Evolutionary conservation across 2,329 filamentous ascomycete genomes (phyloP), one percentile per base, ranked within the genome.

Genomic region (Penicillium griseofulvum): DNA sequence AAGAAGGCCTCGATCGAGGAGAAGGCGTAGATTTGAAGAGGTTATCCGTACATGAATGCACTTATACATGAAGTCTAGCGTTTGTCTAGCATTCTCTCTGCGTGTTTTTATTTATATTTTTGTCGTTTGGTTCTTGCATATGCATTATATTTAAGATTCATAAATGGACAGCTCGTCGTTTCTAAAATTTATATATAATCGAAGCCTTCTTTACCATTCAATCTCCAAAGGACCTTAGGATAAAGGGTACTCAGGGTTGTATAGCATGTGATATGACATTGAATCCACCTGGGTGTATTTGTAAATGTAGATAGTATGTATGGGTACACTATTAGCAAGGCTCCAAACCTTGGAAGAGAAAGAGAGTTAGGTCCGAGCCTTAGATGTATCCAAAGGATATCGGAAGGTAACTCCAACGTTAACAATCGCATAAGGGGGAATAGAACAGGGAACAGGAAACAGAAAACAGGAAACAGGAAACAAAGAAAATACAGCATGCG

Each of bases 1-100:
- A 77, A 86, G 73, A 80, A 83, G 64, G 80, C 83, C 46, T 80
- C 79, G 49, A 71, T 88, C 38, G 85, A 87, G 71, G 84, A 86
- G 62, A 74, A 74, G 61, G 74, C 69, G 53, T 75, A 68, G 19
- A 22, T 17, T 16, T 8, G 17, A 46, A n/a, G 17, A 28, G 11
- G 11, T 34, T 55, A 37, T 24, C 22, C 56, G 52, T 64, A 60
- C 55, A 68, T 60, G 47, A 39, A 34, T 24, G 56, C 60, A 50
- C 55, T 45, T 34, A 41, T 55, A 48, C 52, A 54, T 49, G 37
- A 54, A 54, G 57, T 57, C 55, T 63, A 60, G 63, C 61, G 63
- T 64, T 64, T 61, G 63, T 57, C 58, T 63, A 65, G 63, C 67
- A 67, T 67, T 60, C 57, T 55, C 44, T 31, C 51, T 54, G 54